Conservation (phyloP, 2,329 filamentous ascomycete species). For the Piedraia hortae region DNA sequence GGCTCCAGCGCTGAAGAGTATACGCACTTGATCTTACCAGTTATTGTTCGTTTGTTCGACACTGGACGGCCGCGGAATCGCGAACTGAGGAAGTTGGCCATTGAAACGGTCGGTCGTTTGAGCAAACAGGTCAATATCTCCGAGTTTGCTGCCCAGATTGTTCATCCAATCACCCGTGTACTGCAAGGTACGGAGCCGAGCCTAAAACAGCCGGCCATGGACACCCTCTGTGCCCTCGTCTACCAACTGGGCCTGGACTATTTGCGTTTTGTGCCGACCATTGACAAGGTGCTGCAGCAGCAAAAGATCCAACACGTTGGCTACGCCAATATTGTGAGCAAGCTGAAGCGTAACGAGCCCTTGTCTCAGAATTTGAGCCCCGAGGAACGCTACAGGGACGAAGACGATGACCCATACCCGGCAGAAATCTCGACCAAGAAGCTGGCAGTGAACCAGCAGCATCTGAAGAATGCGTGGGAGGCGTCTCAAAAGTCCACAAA, state of each 20-base stretch:
- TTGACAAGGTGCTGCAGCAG: constrained; percentile 57
- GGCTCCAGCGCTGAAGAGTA: constrained; percentile 91
- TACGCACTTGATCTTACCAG: constrained; percentile 94
- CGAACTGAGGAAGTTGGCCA: constrained; percentile 60
- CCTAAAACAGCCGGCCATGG: constrained; percentile 57
- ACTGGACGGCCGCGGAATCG: constrained; percentile 25
- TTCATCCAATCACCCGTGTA: constrained; percentile 71
- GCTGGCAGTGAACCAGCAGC: constrained; percentile 87
- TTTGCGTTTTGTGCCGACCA: constrained; percentile 71
- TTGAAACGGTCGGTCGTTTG: constrained; percentile 81
- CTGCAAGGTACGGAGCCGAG: constrained; percentile 44
- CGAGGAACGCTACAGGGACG: constrained; percentile 40
- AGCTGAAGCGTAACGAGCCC: constrained; percentile 79
- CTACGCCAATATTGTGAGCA: constrained; percentile 75
- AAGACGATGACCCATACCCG: constrained; percentile 53
- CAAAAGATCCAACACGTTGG: constrained; percentile 71
- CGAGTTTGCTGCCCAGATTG: constrained; percentile 86
- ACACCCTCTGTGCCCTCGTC: constrained; percentile 83
- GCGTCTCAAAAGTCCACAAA: constrained; percentile 88
- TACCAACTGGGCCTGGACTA: constrained; percentile 93
- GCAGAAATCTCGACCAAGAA: constrained; percentile 68
- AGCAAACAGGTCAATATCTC: constrained; percentile 93
- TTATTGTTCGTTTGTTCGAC: constrained; percentile 84
- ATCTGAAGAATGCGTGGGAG: constrained; percentile 92
- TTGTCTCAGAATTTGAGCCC: constrained; percentile 86